phyloP scores from a whole-genome alignment of 495 filamentous ascomycete genomes.

The Filosporella fistucella region DNA sequence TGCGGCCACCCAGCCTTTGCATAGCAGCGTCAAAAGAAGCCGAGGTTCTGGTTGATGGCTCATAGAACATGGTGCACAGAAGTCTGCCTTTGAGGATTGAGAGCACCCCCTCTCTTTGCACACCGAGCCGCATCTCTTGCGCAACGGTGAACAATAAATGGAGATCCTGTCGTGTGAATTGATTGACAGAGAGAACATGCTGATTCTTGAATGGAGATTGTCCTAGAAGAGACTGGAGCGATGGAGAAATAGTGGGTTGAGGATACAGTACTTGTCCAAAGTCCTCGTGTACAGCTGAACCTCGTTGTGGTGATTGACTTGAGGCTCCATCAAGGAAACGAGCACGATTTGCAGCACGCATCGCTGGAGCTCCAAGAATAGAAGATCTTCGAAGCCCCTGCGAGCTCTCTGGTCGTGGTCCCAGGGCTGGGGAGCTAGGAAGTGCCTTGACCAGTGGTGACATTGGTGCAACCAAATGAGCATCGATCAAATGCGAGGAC shows the following conservation, averaged over 20 bases:
- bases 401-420: constrained; percentile 28
- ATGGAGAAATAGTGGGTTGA: constrained; percentile 44
- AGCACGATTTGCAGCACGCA: constrained; percentile 23
- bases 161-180: constrained; percentile 80
- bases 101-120: constrained; percentile 83
- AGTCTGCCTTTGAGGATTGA: constrained; percentile 81
- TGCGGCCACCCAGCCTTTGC: constrained; percentile 89
- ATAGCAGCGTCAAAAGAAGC: constrained; percentile 96
- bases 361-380: constrained; percentile 20
- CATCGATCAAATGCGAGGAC: constrained; percentile 61
- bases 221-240: constrained; percentile 65
- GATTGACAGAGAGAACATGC: constrained; percentile 84
- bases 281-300: constrained; percentile 37
- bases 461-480: constrained; percentile 44
- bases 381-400: constrained; percentile 12
- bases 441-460: constrained; percentile 52
- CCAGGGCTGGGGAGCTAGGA: constrained; percentile 29
- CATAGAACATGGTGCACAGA: constrained; percentile 91
- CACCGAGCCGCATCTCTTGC: constrained; percentile 91
- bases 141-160: constrained; percentile 94
- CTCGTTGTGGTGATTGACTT: constrained; percentile 11
- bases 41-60: constrained; percentile 93
- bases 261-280: constrained; percentile 36
- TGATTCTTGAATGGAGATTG: constrained; percentile 79
- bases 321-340: constrained; percentile 21